Base-by-base conservation (phyloP, 1,139 yeast species). In the Candida dubliniensis region DNA sequence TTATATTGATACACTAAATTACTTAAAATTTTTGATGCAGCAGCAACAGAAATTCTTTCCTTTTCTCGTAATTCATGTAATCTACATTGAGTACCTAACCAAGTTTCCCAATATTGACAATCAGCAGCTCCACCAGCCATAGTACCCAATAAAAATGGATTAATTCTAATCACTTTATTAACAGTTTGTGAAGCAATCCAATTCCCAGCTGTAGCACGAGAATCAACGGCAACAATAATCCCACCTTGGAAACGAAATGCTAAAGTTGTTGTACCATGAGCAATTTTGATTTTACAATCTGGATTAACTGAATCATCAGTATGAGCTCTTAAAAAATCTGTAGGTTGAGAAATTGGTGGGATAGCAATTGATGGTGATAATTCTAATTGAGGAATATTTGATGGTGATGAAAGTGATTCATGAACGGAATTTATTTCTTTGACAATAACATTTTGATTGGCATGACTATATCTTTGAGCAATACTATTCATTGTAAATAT, bases 111-210 rank as follows among this genome's bases (percentile, higher is more conserved):
- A 68, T 77, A 95, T 67, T 95, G 99, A 76, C 99, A 93, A 70
- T 93, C 99, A 25, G 99, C 99, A 42, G 99, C 99, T 74, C 98
- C 98, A 69, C 99, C 99, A 31, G 99, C 99, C 97, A 93, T 84
- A 29, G 99, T 93, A 53, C 99, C 99, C 58, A 93, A 77, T 55
- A 93, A 71, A 61, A 87, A 87, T 42, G 98, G 97, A 67, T 95
- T 95, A 69, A 93, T 93, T 66, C 93, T 93, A 62, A 93, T 91
- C 43, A 93, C 99, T 69, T 93, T 93, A 69, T 93, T 91, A 53
- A 93, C 99, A 1, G 97, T 90, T 67, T 91, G 98, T 24, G 98
- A 90, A 12, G 98, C 99, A 58, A 95, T 86, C 97, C 97, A 93
- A 60, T 87, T 85, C 43, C 99, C 99, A 10, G 95, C 96, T n/a